Base-by-base conservation (phyloP, 805 yeast genomes). In the Millerago galiae region DNA sequence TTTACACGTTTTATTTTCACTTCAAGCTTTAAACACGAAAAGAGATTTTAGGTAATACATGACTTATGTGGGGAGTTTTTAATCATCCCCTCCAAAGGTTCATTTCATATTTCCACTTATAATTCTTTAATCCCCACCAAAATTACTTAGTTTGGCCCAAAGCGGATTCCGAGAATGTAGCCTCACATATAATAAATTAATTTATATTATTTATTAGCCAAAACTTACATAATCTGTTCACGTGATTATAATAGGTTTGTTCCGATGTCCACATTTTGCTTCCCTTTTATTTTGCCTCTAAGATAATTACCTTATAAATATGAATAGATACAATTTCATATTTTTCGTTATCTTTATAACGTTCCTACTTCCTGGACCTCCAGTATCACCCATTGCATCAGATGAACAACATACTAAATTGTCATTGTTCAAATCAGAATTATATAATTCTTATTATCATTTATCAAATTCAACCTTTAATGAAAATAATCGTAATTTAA, bases 401-500 rank as follows among this genome's bases (percentile, higher is more conserved):
- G 59, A 54, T 6, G 56, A 48, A 4, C 72, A 71, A 41, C 63
- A 60, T 38, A 56, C 51, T 37, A 71, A 67, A 46, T 53, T 74
- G 13, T 49, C 59, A n/a, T 53, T 59, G 10, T 61, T 73, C 38
- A 67, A 63, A 37, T 53, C 62, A 4, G 71, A 67, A 47, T 58
- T 55, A 37, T 49, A 50, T 46, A 50, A 50, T 49, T 70, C 57
- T 38, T 55, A 59, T 51, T 48, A 58, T 3, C 54, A 59, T 2
- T 59, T 81, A 28, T 50, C 48, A 12, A 63, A 68, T 31, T 58
- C 74, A 34, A 67, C 72, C 1, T 81, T 72, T 57, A 42, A 56
- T 15, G 46, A 61, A 4, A 87, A 85, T 6, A 81, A 79, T 56
- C 83, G 84, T 1, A 82, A 84, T 52, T 59, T 86, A 13, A 83